A percentile compares a stretch with the other conserved stretches of the same genome.
Conservation (phyloP, 345 rosid species). For the Arabidopsis thaliana region TAIR10.1 NC_003071.7:3170501-3171000, state of each 20-base stretch:
- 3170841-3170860: conserved; percentile 78
- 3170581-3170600: conserved; percentile 94
- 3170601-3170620: conserved; percentile 93
- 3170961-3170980: conserved; percentile 86
- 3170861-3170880: conserved; percentile 88
- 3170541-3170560: not conserved
- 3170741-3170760: conserved; percentile 89
- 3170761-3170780: conserved; percentile 24
- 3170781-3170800: not conserved
- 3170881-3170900: conserved; percentile 64
- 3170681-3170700: conserved; percentile 89
- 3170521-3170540: conserved; percentile 15
- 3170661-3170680: conserved; percentile 59
- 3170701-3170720: conserved; percentile 90
- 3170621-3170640: conserved; percentile 74
- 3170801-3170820: not conserved
- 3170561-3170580: not conserved
- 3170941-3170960: conserved; percentile 89
- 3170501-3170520: not conserved
- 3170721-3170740: conserved; percentile 78
- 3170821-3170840: conserved; percentile 1
- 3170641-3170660: conserved; percentile 62
- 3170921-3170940: conserved; percentile 75
- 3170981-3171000: conserved; percentile 72
- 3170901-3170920: conserved; percentile 81